A percentile compares a stretch with the other conserved stretches of the same genome.
phyloP scores from a whole-genome alignment of 345 rosid species.

The Salix purpurea region DNA sequence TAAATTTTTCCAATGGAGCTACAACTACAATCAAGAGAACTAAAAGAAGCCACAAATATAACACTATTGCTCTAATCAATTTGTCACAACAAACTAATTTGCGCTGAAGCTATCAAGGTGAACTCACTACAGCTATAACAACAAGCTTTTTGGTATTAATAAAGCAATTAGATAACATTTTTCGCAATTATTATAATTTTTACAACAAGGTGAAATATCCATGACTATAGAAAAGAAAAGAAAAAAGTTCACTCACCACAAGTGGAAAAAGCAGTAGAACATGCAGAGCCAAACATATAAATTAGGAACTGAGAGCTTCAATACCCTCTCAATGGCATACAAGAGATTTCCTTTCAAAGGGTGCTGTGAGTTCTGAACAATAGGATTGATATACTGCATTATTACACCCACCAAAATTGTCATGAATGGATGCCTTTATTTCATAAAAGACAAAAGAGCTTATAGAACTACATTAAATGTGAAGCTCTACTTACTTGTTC shows the following conservation, averaged over 20 bases:
- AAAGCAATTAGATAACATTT: background rate
- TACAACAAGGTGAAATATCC: background rate
- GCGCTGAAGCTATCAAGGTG: too few species aligned
- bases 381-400: slow-evolving; percentile 95
- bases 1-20: too few species aligned
- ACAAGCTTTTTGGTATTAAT: too few species aligned
- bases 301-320: slow-evolving; percentile 96
- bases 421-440: slow-evolving; percentile 9
- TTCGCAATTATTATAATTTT: background rate
- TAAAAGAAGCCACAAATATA: too few species aligned
- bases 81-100: too few species aligned
- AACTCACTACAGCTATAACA: too few species aligned
- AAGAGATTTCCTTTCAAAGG: slow-evolving; percentile 86
- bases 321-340: slow-evolving; percentile 83
- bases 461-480: slow-evolving; percentile 7
- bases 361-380: slow-evolving; percentile 89
- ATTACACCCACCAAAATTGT: slow-evolving; percentile 20
- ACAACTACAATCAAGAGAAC: too few species aligned
- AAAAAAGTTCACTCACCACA: slow-evolving; percentile 52
- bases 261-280: slow-evolving; percentile 98
- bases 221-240: background rate
- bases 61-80: too few species aligned
- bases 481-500: slow-evolving; percentile 63
- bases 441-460: background rate
- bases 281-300: slow-evolving; percentile 98